A percentile compares a stretch with the other conserved stretches of the same genome.
These are phyloP conservation scores for Camillea tinctor DNA, from an alignment of 2,329 filamentous ascomycete species.

Conservation along the genomic window DNA sequence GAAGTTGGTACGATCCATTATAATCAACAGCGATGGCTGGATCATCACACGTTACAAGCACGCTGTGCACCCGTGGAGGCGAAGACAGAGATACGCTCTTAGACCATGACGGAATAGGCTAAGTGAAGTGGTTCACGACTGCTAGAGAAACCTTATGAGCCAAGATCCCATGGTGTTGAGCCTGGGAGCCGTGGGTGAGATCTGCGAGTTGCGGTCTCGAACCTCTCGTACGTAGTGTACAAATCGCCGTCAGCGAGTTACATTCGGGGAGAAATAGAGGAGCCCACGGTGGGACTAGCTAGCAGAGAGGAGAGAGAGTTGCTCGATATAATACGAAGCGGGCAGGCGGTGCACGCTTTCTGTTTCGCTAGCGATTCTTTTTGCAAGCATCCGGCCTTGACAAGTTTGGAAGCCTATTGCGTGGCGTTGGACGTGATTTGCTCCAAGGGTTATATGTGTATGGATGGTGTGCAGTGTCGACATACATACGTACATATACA, in stretches of 20 bases:
- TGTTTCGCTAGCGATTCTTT: not conserved
- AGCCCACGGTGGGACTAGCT: no score
- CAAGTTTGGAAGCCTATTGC: not conserved
- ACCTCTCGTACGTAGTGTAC: not conserved
- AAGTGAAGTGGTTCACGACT: not conserved
- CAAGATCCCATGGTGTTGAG: no score
- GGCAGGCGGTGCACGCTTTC: no score
- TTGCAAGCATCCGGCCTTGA: not conserved
- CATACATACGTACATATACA: no score
- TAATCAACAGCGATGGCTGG: not conserved
- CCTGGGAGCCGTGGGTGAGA: no score
- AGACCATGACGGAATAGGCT: not conserved
- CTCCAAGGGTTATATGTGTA: not conserved
- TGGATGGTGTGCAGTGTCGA: not conserved
- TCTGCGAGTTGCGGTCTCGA: not conserved
- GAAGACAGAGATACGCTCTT: not conserved
- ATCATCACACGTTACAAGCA: not conserved
- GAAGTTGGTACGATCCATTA: not conserved
- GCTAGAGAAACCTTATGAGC: not conserved
- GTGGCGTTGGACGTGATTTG: not conserved
- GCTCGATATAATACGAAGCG: not conserved
- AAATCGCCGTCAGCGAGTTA: no score
- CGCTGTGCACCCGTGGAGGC: not conserved
- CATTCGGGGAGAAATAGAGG: no score
- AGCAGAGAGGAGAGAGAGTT: not conserved